Base-by-base conservation (phyloP, 2,329 filamentous ascomycete species). In the Arthrobotrys iridis region DNA sequence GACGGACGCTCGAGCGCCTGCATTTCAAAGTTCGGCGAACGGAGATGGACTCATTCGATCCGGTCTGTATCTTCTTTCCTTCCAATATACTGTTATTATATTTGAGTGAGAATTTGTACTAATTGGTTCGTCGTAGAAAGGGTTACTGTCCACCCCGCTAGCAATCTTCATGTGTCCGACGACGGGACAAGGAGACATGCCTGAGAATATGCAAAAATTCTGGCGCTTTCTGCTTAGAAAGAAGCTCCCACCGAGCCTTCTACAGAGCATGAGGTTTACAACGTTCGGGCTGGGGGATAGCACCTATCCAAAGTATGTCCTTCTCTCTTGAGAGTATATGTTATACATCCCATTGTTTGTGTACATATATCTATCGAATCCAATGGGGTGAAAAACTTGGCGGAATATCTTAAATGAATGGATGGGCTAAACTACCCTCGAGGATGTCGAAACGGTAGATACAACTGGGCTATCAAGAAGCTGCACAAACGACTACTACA, bases 201-300 rank as follows among this genome's bases (percentile, higher is more conserved):
- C 95, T 1, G 88, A 88, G 66, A 98, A 98, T 84, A 89, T 91
- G 1, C 86, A 88, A 45, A 84, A 83, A 0, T 93, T 99, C 80
- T 99, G 95, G 95, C 93, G 88, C 80, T 91, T 88, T 73, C 85
- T 99, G 37, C 85, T 96, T 15, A 87, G 92, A 78, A 93, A 91
- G 82, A 92, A 88, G 78, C 86, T 99, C 26, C 88, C 90, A 10
- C 85, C 89, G 2, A 88, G 87, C 13, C 93, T 90, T 79, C 84
- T 99, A 40, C 81, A 84, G 37, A 85, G 86, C 33, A 84, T 96
- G 76, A 86, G 84, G 0, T 98, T 96, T 82, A 90, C 92, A 2
- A 91, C 90, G 0, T 97, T 98, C 84, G 95, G 95, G 0, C 86
- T 98, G 0, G 95, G 95, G 0, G 95, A 99, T 82, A 97, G 91